Conservation (phyloP, 225 moss, liverwort and hornwort genomes). For the Pseudoscleropodium purum region DNA sequence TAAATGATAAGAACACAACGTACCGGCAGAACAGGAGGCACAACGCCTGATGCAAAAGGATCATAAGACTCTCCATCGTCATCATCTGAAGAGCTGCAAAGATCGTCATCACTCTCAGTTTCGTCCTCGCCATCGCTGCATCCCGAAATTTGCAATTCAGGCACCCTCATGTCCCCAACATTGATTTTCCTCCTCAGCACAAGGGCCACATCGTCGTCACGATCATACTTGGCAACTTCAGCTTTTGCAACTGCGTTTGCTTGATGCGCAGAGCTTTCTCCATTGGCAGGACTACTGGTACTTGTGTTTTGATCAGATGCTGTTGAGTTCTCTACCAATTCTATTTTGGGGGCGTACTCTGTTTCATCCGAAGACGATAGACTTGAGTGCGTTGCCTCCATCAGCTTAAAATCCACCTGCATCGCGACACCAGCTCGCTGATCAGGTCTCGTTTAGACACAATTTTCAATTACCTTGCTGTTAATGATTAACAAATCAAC, state of each 20-base stretch:
- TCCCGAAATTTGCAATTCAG: conserved; percentile 2
- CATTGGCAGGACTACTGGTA: not conserved
- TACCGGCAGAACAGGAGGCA: conserved; percentile 29
- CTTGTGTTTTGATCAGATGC: not conserved
- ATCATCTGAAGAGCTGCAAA: conserved; percentile 29
- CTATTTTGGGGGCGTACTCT: not conserved
- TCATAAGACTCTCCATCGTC: not conserved
- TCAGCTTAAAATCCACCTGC: not conserved
- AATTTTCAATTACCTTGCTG: not conserved
- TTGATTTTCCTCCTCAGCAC: not conserved
- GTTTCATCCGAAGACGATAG: conserved; percentile 1
- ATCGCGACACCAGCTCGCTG: not conserved
- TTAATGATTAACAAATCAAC: not conserved
- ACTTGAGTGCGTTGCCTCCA: conserved; percentile 6
- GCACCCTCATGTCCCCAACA: not conserved
- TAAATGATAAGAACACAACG: not conserved
- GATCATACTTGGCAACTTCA: not conserved
- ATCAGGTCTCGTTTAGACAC: not conserved
- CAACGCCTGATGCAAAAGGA: not conserved
- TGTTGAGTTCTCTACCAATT: not conserved
- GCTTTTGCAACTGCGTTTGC: not conserved
- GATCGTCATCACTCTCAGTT: conserved; percentile 17
- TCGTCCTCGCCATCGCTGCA: conserved; percentile 9
- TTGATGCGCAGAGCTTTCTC: not conserved
- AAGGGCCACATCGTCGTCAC: not conserved